phyloP scores from a whole-genome alignment of 352 stramenopile genomes.

The Pseudoperonospora humuli region DNA sequence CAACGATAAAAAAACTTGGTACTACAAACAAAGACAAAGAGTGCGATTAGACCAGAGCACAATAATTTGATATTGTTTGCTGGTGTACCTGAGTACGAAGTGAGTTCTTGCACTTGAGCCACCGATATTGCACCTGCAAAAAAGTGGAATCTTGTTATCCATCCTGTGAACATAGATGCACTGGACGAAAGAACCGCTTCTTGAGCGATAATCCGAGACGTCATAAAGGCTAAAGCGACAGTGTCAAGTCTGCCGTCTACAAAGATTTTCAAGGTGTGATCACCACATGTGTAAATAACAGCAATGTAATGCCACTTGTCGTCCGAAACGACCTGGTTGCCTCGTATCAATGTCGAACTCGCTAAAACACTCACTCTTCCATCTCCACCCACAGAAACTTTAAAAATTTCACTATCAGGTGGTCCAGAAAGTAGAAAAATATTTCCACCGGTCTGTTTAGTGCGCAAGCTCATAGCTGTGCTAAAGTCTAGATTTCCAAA shows the following conservation, averaged over 20 bases:
- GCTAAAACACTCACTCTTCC: conserved; percentile 10
- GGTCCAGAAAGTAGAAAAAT: conserved; percentile 6
- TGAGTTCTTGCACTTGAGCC: conserved; percentile 29
- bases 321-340: conserved; percentile 3
- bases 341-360: not conserved
- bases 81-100: conserved; percentile 34
- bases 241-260: conserved; percentile 13
- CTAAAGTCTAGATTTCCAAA: conserved; percentile 47
- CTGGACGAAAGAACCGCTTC: conserved; percentile 19
- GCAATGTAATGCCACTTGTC: conserved; percentile 17
- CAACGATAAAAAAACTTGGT: conserved; percentile 12
- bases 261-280: conserved; percentile 8
- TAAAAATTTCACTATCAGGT: conserved; percentile 3
- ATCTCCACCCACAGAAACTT: conserved; percentile 8
- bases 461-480: conserved; percentile 25
- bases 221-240: not conserved
- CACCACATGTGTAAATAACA: conserved; percentile 9
- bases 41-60: not conserved
- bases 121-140: conserved; percentile 28
- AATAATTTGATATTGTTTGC: not conserved
- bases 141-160: conserved; percentile 42
- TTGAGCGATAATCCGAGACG: conserved; percentile 5
- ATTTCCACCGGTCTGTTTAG: conserved; percentile 1
- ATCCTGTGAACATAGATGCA: conserved; percentile 25
- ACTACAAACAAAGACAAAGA: conserved; percentile 1